A percentile compares a stretch with the other conserved stretches of the same genome.
These are phyloP conservation scores for Panicum virgatum DNA, from an alignment of 202 grass and related monocot genomes.

Conservation along the genomic window DNA sequence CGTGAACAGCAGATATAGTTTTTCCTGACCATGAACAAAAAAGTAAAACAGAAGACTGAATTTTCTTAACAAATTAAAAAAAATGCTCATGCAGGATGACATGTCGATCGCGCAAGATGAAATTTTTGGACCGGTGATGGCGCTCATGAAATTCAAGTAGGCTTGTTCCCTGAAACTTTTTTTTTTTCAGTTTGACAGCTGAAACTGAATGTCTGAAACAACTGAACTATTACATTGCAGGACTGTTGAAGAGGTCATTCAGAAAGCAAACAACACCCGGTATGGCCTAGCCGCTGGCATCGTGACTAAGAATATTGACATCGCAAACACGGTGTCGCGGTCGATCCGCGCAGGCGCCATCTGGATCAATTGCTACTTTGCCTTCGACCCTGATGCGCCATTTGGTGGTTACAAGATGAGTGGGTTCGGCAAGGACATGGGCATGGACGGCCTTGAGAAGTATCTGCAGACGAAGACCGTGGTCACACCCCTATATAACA, in stretches of 20 bases:
- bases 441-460: conserved; percentile 73
- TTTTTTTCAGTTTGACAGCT: neutral
- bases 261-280: conserved; percentile 78
- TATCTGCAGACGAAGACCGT: conserved; percentile 81
- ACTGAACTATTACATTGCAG: conserved; percentile 27
- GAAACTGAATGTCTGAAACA: conserved; percentile 18
- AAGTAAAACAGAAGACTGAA: neutral
- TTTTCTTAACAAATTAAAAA: neutral
- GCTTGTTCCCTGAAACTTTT: conserved; percentile 4
- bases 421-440: conserved; percentile 84
- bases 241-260: conserved; percentile 89
- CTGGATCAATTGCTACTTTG: conserved; percentile 93
- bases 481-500: conserved; percentile 72
- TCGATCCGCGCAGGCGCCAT: conserved; percentile 68
- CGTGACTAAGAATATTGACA: conserved; percentile 84
- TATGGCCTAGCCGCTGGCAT: conserved; percentile 85
- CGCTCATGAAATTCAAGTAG: conserved; percentile 99
- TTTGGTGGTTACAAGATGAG: conserved; percentile 98
- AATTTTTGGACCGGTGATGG: conserved; percentile 95
- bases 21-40: neutral
- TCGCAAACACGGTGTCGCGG: conserved; percentile 63
- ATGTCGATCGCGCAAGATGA: conserved; percentile 87
- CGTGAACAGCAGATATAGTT: neutral
- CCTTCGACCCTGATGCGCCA: conserved; percentile 56
- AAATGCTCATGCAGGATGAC: conserved; percentile 49